Base-by-base conservation (phyloP, 2,329 filamentous ascomycete species). In the Botryosphaeria dothidea region DNA sequence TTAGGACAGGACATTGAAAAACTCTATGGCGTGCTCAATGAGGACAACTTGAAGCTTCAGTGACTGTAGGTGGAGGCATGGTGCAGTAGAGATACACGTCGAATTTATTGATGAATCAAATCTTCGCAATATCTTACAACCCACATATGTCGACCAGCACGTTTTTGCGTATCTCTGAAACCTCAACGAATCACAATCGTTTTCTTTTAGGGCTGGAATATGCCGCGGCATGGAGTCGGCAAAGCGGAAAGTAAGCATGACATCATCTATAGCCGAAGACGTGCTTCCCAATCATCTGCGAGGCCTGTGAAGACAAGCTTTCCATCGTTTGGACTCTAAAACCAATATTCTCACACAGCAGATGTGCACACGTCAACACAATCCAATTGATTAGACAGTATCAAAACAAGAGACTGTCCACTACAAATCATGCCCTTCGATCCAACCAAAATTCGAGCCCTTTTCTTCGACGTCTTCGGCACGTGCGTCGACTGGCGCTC, bases 401-500 rank as follows among this genome's bases (percentile, higher is more conserved):
- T n/a, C n/a, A n/a, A n/a, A n/a, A n/a, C n/a, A n/a, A n/a, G n/a
- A n/a, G n/a, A n/a, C n/a, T n/a, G n/a, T n/a, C 31, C 31, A 34
- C 7, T 11, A 34, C 31, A 6, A 41, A 41, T 13, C 4, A 41
- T 41, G 38, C 11, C 45, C 23, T 19, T 58, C 43, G 56, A 66
- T 29, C 31, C 65, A 4, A 63, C 70, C 52, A 71, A 74, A 8
- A 78, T 78, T 68, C 86, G 87, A 69, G 90, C 85, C 7, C 80
- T 93, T 36, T 83, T 88, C 62, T 92, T 92, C 72, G 90, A 93
- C 78, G 85, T 92, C 70, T 93, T 93, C 75, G 91, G 91, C 69
- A 95, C 92, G 1, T 87, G 89, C 68, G 91, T 95, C 51, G 85
- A 94, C 80, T 94, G 91, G 91, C 88, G 91, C 65, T 81, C 81